Evolutionary conservation across 1,284 basidiomycete species (phyloP).

Genomic region (Pseudozyma hubeiensis): DNA sequence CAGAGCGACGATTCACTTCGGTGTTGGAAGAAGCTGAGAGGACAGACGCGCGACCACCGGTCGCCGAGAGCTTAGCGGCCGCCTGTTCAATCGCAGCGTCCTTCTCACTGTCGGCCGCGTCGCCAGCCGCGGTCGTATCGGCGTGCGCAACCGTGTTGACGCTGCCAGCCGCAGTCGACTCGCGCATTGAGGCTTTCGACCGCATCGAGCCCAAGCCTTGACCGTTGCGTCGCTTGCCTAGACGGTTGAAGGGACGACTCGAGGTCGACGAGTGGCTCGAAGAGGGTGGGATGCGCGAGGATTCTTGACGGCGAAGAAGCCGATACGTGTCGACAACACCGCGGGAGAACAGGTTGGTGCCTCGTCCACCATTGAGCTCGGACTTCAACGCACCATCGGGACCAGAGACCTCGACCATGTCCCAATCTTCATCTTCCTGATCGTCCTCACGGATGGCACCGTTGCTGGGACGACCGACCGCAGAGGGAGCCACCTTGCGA

Average conservation of each 20-base stretch:
- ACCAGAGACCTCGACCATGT: slow-evolving; percentile 59
- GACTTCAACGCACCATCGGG: slow-evolving; percentile 53
- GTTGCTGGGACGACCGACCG: slow-evolving; percentile 46
- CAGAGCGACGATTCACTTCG: slow-evolving; percentile 30
- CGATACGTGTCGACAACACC: slow-evolving; percentile 67
- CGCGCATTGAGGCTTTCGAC: slow-evolving; percentile 24
- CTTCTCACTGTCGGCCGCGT: slow-evolving; percentile 10
- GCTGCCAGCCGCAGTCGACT: slow-evolving; percentile 39
- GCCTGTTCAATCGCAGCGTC: slow-evolving; percentile 20
- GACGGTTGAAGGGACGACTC: slow-evolving; percentile 51
- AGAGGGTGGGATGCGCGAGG: slow-evolving; percentile 40
- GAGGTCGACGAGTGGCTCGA: slow-evolving; percentile 40
- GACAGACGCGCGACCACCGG: slow-evolving; percentile 16
- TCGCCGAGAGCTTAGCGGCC: slow-evolving; percentile 16
- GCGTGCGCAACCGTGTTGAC: slow-evolving; percentile 21
- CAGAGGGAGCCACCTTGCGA: slow-evolving; percentile 41
- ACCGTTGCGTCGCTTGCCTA: slow-evolving; percentile 48
- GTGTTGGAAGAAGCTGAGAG: slow-evolving; percentile 24
- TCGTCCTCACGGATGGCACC: slow-evolving; percentile 49
- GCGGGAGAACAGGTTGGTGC: slow-evolving; percentile 65
- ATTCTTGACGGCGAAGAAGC: slow-evolving; percentile 71
- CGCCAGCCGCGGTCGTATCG: slow-evolving; percentile 4
- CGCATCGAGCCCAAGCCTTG: slow-evolving; percentile 29
- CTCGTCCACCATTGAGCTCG: slow-evolving; percentile 66
- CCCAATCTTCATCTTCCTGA: slow-evolving; percentile 65